phyloP scores from a whole-genome alignment of 1,284 basidiomycete species.

The Mycosarcoma maydis region DNA sequence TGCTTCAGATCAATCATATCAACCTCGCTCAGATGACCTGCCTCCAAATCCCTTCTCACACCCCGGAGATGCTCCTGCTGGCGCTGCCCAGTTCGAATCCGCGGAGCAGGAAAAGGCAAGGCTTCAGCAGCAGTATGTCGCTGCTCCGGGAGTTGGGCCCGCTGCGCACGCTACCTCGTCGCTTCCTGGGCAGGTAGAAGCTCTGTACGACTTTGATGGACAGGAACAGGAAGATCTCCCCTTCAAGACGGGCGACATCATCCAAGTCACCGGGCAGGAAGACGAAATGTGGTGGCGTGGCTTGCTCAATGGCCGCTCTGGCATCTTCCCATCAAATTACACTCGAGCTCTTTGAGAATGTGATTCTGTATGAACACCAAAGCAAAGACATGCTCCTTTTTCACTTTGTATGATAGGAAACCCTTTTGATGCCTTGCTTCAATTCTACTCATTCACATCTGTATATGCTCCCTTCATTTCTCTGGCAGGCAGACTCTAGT shows the following conservation, averaged over 20 bases:
- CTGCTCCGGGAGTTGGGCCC: background rate
- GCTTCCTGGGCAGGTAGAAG: conserved; percentile 24
- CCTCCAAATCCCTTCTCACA: no score
- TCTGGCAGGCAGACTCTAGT: no score
- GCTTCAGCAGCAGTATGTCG: conserved; percentile 30
- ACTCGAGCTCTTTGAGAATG: conserved; percentile 11
- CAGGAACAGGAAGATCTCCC: conserved; percentile 32
- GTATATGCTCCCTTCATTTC: no score
- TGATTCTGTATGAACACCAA: no score
- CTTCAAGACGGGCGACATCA: conserved; percentile 35
- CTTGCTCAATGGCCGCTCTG: conserved; percentile 16
- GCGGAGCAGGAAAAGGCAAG: conserved; percentile 47
- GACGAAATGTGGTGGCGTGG: conserved; percentile 49
- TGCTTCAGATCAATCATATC: no score
- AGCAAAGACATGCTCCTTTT: no score
- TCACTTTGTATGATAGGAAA: no score
- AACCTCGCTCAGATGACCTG: no score
- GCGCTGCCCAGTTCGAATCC: conserved; percentile 9
- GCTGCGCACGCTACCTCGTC: background rate
- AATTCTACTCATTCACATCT: no score
- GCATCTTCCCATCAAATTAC: conserved; percentile 42
- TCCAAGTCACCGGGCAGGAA: conserved; percentile 35
- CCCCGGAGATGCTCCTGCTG: conserved; percentile 1
- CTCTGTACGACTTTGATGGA: conserved; percentile 31
- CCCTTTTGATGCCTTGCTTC: no score